phyloP scores from a whole-genome alignment of 78 protist species.

The Creolimax fragrantissima region DNA sequence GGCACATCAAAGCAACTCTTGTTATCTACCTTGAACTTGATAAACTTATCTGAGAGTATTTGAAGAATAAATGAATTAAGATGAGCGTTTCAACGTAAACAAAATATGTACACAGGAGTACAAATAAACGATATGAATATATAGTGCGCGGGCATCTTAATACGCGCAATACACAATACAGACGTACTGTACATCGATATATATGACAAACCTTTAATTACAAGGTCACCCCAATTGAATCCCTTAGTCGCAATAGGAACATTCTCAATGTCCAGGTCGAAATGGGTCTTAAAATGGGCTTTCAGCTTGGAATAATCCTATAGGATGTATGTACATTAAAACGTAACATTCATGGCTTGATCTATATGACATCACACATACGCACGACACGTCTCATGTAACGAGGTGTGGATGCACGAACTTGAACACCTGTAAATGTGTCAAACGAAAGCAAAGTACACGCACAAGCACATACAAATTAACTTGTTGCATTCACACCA shows the following conservation, averaged over 20 bases:
- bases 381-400: no score
- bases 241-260: not conserved
- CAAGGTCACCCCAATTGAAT: not conserved
- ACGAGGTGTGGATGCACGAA: no score
- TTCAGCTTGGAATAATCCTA: not conserved
- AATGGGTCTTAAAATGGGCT: not conserved
- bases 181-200: not conserved
- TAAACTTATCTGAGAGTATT: no score
- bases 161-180: not conserved
- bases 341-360: not conserved
- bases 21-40: not conserved
- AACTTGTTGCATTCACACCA: no score
- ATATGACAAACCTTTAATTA: not conserved
- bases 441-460: not conserved
- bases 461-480: not conserved
- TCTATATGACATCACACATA: no score
- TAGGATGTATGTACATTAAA: not conserved
- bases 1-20: not conserved
- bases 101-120: no score
- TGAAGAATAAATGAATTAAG: no score
- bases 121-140: no score
- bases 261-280: not conserved
- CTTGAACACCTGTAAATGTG: no score
- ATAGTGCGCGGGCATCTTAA: no score
- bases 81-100: no score